Conservation (phyloP, 371 early-diverging fungal species). For the Funneliformis caledonium region DNA sequence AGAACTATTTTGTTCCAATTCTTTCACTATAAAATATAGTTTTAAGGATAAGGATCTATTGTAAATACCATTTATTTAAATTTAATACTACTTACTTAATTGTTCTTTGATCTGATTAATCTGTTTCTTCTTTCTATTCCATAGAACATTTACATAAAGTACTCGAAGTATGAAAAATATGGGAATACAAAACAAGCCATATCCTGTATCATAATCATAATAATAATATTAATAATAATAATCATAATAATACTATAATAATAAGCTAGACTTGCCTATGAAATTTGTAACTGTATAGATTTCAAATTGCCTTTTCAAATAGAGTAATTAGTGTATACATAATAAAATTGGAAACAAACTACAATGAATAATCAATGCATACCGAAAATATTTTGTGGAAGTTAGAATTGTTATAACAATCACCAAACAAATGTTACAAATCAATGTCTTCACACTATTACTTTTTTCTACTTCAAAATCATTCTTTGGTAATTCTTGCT, state of each 20-base stretch:
- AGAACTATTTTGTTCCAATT: background rate
- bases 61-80: too few species aligned
- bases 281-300: background rate
- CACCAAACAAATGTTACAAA: background rate
- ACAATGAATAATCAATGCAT: background rate
- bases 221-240: too few species aligned
- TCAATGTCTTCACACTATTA: background rate
- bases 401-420: background rate
- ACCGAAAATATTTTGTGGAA: background rate
- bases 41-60: background rate
- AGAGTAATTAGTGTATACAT: background rate
- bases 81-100: background rate
- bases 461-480: background rate
- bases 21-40: background rate
- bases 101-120: background rate
- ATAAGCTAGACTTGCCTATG: background rate
- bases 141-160: background rate
- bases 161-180: background rate
- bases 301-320: background rate
- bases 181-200: background rate
- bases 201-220: background rate
- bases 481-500: slow-evolving; percentile 23
- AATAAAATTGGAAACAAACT: background rate
- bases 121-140: background rate
- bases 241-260: background rate